Conservation (phyloP, 2,329 filamentous ascomycete genomes). For the Pseudocercospora fijiensis region DNA sequence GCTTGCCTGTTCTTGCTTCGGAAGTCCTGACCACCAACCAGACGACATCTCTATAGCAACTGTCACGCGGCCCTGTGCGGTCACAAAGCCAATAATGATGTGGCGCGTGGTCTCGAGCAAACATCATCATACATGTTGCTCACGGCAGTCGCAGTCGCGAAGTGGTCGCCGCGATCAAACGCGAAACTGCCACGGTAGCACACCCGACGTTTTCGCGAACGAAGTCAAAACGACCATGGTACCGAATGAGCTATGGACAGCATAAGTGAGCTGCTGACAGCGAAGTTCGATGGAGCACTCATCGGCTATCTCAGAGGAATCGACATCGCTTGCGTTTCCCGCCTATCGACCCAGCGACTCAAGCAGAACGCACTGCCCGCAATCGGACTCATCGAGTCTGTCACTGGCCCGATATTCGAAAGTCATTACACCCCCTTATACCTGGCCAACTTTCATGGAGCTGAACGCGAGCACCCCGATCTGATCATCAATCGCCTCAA, state of each 20-base stretch:
- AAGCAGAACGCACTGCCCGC: slow-evolving; percentile 21
- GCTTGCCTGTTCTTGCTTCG: background rate
- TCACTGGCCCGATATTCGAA: slow-evolving; percentile 18
- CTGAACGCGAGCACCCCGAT: slow-evolving; percentile 26
- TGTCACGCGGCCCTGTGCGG: background rate
- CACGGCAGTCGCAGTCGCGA: background rate
- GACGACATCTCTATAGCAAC: background rate
- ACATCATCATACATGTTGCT: background rate
- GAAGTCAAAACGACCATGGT: background rate
- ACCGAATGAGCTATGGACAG: background rate
- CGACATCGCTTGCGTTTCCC: slow-evolving; percentile 16
- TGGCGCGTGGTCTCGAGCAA: background rate
- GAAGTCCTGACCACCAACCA: too few species aligned
- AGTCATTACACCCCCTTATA: slow-evolving; percentile 23
- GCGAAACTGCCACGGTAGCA: slow-evolving; percentile 1
- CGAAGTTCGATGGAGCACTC: slow-evolving; percentile 14
- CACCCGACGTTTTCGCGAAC: too few species aligned
- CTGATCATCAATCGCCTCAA: slow-evolving; percentile 24
- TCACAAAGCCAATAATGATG: background rate
- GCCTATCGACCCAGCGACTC: slow-evolving; percentile 17
- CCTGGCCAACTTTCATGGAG: slow-evolving; percentile 22
- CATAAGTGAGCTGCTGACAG: background rate
- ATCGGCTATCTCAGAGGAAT: slow-evolving; percentile 11
- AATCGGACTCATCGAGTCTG: slow-evolving; percentile 26
- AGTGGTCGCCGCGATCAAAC: background rate